Evolutionary conservation across 257 asterid species (phyloP), one percentile per base, ranked within the genome.

Genomic region (Nicotiana paniculata): DNA sequence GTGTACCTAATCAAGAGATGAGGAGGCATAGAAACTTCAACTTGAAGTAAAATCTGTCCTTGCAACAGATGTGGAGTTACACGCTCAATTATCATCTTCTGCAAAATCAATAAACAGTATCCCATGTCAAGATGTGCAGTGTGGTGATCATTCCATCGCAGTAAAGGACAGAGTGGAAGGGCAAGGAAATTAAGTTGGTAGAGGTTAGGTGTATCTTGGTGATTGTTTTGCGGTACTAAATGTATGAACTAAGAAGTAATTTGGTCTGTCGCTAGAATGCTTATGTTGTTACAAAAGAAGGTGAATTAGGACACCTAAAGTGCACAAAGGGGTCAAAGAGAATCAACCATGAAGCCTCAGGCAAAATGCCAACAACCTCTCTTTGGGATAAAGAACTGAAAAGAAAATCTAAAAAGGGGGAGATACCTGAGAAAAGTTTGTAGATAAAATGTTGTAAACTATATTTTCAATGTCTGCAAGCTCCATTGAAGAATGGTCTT

Each of bases 1-100:
- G 32, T 24, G 64, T 85, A 96, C 99, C 98, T 89, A 78, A 93
- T 87, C 55, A 88, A 84, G 18, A 86, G 88, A 85, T 92, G 89
- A 1, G 88, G 87, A 13, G 97, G 93, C 99, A 96, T 94, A 51
- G 97, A 87, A 82, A 94, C 96, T 86, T 96, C 97, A 59, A 96
- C 90, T 88, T 92, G 95, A 62, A 96, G 98, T 79, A 90, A 86
- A 64, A 90, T 86, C 83, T 93, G 89, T 32, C 99, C 97, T 86
- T 93, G 97, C 90, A 93, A 86, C 24, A 94, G 77, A 87, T 96
- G 99, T 51, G 90, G 99, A 10, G 97, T 93, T 61, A 94, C 91
- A 53, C 88, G 90, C 87, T 91, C 88, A 75, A 94, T 90, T 69
- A 54, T 89, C 92, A 96, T 85, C 89, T 90, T 88, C 99, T 96